These are phyloP conservation scores for Exophiala sp. DNA, from an alignment of 2,329 filamentous ascomycete genomes.

Conservation along the genomic window DNA sequence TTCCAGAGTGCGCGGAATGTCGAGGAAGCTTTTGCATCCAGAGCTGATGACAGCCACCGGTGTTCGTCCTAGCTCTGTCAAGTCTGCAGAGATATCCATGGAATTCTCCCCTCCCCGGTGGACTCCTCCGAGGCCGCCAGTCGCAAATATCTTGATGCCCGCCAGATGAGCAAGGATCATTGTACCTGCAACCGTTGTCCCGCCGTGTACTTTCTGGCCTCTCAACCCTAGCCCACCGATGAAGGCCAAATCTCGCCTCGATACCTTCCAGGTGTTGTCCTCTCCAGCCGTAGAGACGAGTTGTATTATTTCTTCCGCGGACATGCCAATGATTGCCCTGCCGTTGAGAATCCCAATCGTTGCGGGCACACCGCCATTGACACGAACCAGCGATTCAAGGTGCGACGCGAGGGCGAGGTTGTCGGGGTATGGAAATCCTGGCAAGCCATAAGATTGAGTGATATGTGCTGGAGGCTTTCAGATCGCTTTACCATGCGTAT, in stretches of 20 bases:
- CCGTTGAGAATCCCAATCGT: constrained; percentile 86
- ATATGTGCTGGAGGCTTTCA: constrained; percentile 1
- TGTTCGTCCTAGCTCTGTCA: constrained; percentile 87
- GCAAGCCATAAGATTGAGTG: constrained; percentile 6
- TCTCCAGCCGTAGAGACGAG: constrained; percentile 62
- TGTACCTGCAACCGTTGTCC: constrained; percentile 88
- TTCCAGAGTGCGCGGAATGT: constrained; percentile 84
- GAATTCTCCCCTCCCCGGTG: constrained; percentile 80
- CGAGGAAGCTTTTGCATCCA: constrained; percentile 93
- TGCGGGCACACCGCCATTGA: constrained; percentile 76
- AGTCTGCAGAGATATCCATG: constrained; percentile 90
- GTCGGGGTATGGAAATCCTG: constrained; percentile 64
- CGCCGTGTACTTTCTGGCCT: constrained; percentile 69
- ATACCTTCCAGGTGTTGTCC: constrained; percentile 70
- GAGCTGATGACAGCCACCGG: constrained; percentile 81
- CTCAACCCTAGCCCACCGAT: constrained; percentile 67
- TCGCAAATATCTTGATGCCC: constrained; percentile 88
- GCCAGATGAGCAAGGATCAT: constrained; percentile 83
- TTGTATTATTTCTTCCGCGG: constrained; percentile 62
- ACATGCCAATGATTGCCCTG: constrained; percentile 72
- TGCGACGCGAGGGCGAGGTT: constrained; percentile 70
- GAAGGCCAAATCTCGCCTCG: constrained; percentile 77
- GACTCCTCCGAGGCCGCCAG: constrained; percentile 88
- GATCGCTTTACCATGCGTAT: constrained; percentile 69
- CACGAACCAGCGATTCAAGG: constrained; percentile 74